These are phyloP conservation scores for Leucoagaricus sp. DNA, from an alignment of 1,284 basidiomycete genomes.

Conservation along the genomic window DNA sequence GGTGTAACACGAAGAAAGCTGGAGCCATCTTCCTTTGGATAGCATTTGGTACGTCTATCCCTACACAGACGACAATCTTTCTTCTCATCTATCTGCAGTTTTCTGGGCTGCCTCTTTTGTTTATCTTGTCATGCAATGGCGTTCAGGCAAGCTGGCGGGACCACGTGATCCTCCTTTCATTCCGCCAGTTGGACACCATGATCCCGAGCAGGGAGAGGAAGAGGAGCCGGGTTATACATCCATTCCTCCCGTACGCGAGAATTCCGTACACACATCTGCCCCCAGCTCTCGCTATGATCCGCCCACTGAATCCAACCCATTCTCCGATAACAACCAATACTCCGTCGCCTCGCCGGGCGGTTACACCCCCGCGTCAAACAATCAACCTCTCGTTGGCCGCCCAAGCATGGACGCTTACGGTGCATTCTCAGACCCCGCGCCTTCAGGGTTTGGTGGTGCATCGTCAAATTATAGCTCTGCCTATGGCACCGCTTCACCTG, in stretches of 20 bases:
- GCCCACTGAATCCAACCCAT: constrained; percentile 14
- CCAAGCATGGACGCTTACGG: constrained; percentile 85
- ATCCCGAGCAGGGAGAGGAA: constrained; percentile 54
- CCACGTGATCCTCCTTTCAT: constrained; percentile 70
- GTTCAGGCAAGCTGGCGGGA: constrained; percentile 62
- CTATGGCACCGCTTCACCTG: constrained; percentile 21
- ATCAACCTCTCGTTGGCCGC: constrained; percentile 37
- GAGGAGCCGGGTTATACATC: constrained; percentile 53
- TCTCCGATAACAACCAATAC: constrained; percentile 49
- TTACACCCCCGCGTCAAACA: constrained; percentile 29
- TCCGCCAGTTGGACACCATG: constrained; percentile 42
- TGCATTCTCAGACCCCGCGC: constrained; percentile 82
- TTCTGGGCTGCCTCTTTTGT: constrained; percentile 68
- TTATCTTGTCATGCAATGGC: constrained; percentile 71
- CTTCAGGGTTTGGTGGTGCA: constrained; percentile 54
- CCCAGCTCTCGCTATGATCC: constrained; percentile 11
- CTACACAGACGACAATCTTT: constrained; percentile 6
- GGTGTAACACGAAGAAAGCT: constrained; percentile 91
- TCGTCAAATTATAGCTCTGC: constrained; percentile 22
- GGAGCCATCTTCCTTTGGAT: constrained; percentile 87
- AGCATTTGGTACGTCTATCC: constrained; percentile 52
- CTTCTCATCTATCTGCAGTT: constrained; percentile 29
- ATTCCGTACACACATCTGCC: not conserved
- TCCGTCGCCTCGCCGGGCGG: constrained; percentile 31
- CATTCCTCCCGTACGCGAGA: constrained; percentile 35